phyloP scores from a whole-genome alignment of 2,329 filamentous ascomycete species.

The Elsinoe australis region DNA sequence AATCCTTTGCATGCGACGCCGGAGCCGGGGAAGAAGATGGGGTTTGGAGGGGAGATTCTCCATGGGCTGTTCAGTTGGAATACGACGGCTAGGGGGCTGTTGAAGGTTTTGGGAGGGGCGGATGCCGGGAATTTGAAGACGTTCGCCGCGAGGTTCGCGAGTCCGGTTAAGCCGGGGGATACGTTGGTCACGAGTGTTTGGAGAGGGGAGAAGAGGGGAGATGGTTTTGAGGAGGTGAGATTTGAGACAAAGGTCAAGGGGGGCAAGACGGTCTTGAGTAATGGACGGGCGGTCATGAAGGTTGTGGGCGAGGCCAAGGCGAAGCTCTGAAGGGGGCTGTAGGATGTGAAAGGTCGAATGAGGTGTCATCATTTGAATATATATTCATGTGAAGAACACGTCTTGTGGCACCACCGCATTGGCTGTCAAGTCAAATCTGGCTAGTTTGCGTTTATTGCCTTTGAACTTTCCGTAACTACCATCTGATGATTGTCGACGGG shows the following conservation, averaged over 20 bases:
- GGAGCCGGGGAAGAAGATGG: constrained; percentile 79
- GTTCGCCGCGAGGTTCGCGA: constrained; percentile 82
- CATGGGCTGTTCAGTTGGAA: constrained; percentile 89
- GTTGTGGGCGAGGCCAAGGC: constrained; percentile 46
- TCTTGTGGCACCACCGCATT: too few relatives aligned
- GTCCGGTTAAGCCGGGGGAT: constrained; percentile 74
- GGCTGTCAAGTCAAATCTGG: too few relatives aligned
- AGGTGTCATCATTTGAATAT: too few relatives aligned
- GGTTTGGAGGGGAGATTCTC: constrained; percentile 81
- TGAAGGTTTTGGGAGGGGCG: constrained; percentile 65
- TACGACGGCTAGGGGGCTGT: constrained; percentile 62
- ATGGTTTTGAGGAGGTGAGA: constrained; percentile 71
- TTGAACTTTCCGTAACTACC: too few relatives aligned
- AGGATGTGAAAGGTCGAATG: too few relatives aligned
- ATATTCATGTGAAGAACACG: too few relatives aligned
- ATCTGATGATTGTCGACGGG: too few relatives aligned
- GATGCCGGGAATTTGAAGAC: constrained; percentile 76
- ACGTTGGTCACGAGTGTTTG: constrained; percentile 76
- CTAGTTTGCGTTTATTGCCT: too few relatives aligned
- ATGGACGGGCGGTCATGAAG: constrained; percentile 74
- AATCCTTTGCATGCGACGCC: constrained; percentile 87
- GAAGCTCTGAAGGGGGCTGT: constrained; percentile 47
- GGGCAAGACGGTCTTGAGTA: constrained; percentile 79
- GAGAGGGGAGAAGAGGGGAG: constrained; percentile 57
- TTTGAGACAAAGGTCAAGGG: constrained; percentile 72